Evolutionary conservation across 1,139 yeast species (phyloP).

Genomic region (Protomyces lactucae-debilis): DNA sequence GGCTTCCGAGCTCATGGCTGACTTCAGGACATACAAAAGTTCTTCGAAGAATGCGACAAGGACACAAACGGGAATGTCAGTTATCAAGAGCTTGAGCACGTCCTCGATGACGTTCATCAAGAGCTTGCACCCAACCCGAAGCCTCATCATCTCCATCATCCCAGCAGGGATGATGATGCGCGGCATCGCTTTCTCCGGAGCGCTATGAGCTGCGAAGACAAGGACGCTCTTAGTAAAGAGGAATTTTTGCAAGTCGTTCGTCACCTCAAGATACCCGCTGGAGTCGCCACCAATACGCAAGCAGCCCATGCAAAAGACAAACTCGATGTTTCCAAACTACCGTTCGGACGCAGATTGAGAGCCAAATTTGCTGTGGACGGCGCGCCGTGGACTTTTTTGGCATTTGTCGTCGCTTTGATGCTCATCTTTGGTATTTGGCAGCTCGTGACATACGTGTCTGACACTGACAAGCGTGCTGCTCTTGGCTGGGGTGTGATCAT

Average conservation of each 20-base stretch:
- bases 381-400: conserved; percentile 4
- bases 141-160: neutral
- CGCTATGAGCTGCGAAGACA: neutral
- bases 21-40: neutral
- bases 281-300: neutral
- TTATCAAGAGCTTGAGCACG: neutral
- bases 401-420: conserved; percentile 2
- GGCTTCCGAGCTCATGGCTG: too few species aligned
- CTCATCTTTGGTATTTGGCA: conserved; percentile 2
- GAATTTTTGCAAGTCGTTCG: neutral
- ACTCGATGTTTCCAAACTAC: neutral
- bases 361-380: conserved; percentile 16
- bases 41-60: neutral
- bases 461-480: neutral
- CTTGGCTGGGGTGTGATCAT: conserved; percentile 17
- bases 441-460: neutral
- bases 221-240: neutral
- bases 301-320: neutral
- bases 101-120: neutral
- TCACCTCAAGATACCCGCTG: neutral
- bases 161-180: neutral
- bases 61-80: neutral
- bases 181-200: neutral
- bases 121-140: neutral
- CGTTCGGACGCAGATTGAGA: conserved; percentile 1